Conservation (phyloP, 2,329 filamentous ascomycete species). For the Diaporthe humulicola region DNA sequence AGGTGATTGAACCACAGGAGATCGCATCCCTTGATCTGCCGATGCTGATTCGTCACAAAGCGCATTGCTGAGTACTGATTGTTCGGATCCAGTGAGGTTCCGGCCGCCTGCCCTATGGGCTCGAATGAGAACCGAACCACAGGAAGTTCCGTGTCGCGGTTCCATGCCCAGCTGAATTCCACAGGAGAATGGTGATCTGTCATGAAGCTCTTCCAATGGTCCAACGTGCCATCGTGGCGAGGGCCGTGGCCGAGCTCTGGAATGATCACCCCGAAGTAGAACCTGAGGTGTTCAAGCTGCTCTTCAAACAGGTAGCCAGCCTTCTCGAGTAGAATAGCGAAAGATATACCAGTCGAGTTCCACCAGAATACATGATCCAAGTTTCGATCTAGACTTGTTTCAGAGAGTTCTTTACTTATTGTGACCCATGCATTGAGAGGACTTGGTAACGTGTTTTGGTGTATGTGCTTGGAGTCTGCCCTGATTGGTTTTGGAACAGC, state of each 20-base stretch:
- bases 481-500: no score
- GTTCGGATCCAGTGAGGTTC: neutral
- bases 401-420: neutral
- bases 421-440: neutral
- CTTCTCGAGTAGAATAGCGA: neutral
- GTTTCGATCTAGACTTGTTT: neutral
- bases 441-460: no score
- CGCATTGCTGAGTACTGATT: neutral
- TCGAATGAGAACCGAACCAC: neutral
- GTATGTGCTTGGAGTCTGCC: no score
- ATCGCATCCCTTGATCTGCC: neutral
- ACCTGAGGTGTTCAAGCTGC: neutral
- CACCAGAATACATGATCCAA: neutral
- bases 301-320: neutral
- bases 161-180: constrained; percentile 1
- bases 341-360: neutral
- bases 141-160: neutral
- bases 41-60: neutral
- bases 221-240: neutral
- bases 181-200: neutral
- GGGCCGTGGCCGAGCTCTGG: neutral
- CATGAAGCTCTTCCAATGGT: neutral
- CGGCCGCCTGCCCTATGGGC: neutral
- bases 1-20: neutral
- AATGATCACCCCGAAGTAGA: neutral